These are phyloP conservation scores for Chamaenerion angustifolium DNA, from an alignment of 345 rosid species.

Conservation along the genomic window DNA sequence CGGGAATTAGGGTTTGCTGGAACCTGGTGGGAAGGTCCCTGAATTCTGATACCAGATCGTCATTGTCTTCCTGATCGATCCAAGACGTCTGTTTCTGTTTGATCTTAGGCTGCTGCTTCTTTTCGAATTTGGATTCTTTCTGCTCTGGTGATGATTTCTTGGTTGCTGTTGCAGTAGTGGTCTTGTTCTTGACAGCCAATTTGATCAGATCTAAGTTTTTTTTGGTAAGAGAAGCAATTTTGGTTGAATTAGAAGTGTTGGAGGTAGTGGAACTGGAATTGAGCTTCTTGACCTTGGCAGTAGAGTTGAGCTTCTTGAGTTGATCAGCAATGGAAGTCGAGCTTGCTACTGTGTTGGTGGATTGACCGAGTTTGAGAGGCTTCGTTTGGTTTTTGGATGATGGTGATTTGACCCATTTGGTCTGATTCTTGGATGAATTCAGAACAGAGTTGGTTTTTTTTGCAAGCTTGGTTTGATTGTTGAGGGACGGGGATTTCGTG, in stretches of 20 bases:
- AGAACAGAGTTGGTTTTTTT: slow-evolving; percentile 13
- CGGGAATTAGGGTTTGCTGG: slow-evolving; percentile 62
- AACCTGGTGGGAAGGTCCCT: slow-evolving; percentile 64
- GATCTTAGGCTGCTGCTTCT: slow-evolving; percentile 8
- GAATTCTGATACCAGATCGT: slow-evolving; percentile 53
- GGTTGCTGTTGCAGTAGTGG: slow-evolving; percentile 24
- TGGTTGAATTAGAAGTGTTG: slow-evolving; percentile 33
- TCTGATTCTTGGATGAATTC: slow-evolving; percentile 33
- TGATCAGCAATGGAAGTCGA: slow-evolving; percentile 2
- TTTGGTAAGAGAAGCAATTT: slow-evolving; percentile 15
- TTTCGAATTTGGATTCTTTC: slow-evolving; percentile 1
- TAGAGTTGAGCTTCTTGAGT: slow-evolving; percentile 8
- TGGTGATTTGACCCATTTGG: slow-evolving; percentile 24
- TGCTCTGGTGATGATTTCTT: slow-evolving; percentile 13
- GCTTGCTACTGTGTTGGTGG: slow-evolving; percentile 21
- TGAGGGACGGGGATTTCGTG: slow-evolving; percentile 8
- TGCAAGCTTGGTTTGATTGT: slow-evolving; percentile 38
- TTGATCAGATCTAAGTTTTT: slow-evolving; percentile 38
- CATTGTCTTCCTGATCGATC: slow-evolving; percentile 48
- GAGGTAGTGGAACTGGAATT: slow-evolving; percentile 37
- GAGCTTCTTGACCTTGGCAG: slow-evolving; percentile 25
- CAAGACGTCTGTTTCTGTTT: slow-evolving; percentile 27
- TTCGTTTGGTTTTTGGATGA: slow-evolving; percentile 39
- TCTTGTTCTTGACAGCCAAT: slow-evolving; percentile 39
- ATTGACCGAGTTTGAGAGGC: slow-evolving; percentile 22